phyloP scores from a whole-genome alignment of 2,329 filamentous ascomycete species.

The Colletotrichum lini region DNA sequence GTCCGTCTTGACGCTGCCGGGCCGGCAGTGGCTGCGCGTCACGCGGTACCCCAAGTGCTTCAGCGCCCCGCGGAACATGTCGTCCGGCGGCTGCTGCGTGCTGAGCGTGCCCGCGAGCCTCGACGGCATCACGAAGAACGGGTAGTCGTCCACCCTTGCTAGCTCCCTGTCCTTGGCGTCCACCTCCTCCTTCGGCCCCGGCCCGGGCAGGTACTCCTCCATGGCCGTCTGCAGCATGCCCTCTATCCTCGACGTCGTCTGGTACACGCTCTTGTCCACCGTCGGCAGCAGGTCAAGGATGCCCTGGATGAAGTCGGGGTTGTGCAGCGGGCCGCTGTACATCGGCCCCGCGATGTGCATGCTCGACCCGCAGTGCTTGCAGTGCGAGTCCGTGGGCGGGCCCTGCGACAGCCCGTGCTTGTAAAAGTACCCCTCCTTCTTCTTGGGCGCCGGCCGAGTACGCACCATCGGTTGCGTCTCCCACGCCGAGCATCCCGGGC shows the following conservation, averaged over 20 bases:
- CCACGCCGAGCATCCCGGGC: constrained; percentile 92
- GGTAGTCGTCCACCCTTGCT: constrained; percentile 78
- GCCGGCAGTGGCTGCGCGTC: constrained; percentile 88
- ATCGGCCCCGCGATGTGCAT: constrained; percentile 94
- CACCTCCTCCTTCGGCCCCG: constrained; percentile 55
- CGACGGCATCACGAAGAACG: constrained; percentile 89
- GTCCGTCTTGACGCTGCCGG: constrained; percentile 93
- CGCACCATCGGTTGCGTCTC: constrained; percentile 83
- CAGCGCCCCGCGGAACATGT: constrained; percentile 85
- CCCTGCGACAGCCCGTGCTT: constrained; percentile 84
- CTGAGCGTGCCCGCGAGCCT: constrained; percentile 83
- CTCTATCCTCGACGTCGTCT: constrained; percentile 84
- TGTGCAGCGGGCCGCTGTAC: constrained; percentile 93
- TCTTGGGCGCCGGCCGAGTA: constrained; percentile 77
- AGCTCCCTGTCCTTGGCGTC: constrained; percentile 64
- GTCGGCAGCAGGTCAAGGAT: constrained; percentile 81
- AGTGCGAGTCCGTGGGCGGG: constrained; percentile 76
- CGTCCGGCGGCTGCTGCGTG: constrained; percentile 83
- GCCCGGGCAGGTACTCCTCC: constrained; percentile 73
- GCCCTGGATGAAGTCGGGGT: constrained; percentile 83
- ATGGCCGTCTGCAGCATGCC: constrained; percentile 93
- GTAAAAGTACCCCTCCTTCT: constrained; percentile 77
- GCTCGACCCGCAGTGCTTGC: constrained; percentile 87
- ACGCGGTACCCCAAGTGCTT: constrained; percentile 84
- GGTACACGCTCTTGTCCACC: constrained; percentile 79